A percentile compares a stretch with the other conserved stretches of the same genome.
These are phyloP conservation scores for Termitomyces heimii DNA, from an alignment of 768 basidiomycete genomes.

Conservation along the genomic window DNA sequence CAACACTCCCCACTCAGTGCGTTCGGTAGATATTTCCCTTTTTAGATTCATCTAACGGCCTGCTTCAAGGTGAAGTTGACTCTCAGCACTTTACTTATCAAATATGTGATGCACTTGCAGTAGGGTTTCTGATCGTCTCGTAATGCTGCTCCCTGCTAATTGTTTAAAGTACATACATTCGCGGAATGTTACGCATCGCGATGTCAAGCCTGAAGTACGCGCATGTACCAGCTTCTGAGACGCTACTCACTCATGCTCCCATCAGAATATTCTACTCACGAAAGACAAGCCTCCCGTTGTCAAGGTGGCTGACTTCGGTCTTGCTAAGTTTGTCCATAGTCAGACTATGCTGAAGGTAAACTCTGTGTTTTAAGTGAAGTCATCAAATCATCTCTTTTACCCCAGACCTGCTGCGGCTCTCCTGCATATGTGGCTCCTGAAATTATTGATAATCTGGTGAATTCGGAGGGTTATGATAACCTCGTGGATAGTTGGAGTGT, in stretches of 20 bases:
- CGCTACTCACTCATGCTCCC: not conserved
- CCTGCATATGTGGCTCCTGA: conserved; percentile 53
- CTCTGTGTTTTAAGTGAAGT: not conserved
- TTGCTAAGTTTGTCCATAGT: conserved; percentile 84
- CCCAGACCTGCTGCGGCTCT: conserved; percentile 90
- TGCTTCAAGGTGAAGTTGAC: conserved; percentile 40
- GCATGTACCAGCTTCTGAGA: conserved; percentile 4
- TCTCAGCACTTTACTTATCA: conserved; percentile 71
- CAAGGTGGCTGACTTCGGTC: conserved; percentile 94
- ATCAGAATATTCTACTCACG: conserved; percentile 78
- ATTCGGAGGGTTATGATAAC: conserved; percentile 71
- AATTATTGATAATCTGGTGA: conserved; percentile 27
- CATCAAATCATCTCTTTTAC: not conserved
- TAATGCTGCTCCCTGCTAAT: not conserved
- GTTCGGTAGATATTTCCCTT: conserved; percentile 13
- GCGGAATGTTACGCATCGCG: conserved; percentile 83
- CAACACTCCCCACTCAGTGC: conserved; percentile 53
- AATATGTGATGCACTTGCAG: conserved; percentile 77
- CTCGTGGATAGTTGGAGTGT: conserved; percentile 95
- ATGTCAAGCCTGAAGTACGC: conserved; percentile 81
- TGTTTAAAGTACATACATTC: conserved; percentile 54
- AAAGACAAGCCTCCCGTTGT: conserved; percentile 56
- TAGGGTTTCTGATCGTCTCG: conserved; percentile 24
- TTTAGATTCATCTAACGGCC: conserved; percentile 2
- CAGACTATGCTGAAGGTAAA: conserved; percentile 69